phyloP scores from a whole-genome alignment of 495 filamentous ascomycete genomes.

The Amniculicola lignicola region DNA sequence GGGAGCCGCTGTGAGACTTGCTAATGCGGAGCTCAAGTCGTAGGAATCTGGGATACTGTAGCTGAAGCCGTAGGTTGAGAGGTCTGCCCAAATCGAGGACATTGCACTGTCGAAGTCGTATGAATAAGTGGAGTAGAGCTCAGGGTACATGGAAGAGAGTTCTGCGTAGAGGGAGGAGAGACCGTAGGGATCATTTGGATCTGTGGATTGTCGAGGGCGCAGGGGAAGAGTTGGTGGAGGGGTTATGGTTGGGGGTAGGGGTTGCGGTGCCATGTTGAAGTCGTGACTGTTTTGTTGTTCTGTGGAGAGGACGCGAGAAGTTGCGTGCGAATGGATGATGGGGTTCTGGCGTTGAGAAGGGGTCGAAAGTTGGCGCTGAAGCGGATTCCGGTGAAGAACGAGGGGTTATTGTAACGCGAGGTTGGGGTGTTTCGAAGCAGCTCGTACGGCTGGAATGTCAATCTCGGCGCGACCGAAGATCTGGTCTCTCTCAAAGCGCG shows the following conservation, averaged over 20 bases:
- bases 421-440: too few relatives aligned
- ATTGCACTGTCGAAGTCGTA: not conserved
- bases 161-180: constrained; percentile 1
- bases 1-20: not conserved
- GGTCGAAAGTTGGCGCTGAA: too few relatives aligned
- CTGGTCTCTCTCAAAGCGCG: too few relatives aligned
- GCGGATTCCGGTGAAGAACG: too few relatives aligned
- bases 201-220: constrained; percentile 10
- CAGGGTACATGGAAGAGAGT: constrained; percentile 8
- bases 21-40: not conserved
- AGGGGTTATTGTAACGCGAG: too few relatives aligned
- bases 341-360: too few relatives aligned
- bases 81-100: not conserved
- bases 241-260: constrained; percentile 9
- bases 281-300: not conserved
- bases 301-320: not conserved
- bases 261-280: constrained; percentile 16
- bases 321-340: not conserved
- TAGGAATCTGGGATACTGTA: not conserved
- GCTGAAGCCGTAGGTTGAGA: not conserved
- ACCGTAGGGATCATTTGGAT: too few relatives aligned
- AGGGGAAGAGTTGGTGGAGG: not conserved
- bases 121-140: constrained; percentile 16
- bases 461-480: too few relatives aligned
- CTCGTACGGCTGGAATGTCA: too few relatives aligned